Evolutionary conservation across 805 yeast genomes (phyloP).

Genomic region (Metschnikowia lunata): DNA sequence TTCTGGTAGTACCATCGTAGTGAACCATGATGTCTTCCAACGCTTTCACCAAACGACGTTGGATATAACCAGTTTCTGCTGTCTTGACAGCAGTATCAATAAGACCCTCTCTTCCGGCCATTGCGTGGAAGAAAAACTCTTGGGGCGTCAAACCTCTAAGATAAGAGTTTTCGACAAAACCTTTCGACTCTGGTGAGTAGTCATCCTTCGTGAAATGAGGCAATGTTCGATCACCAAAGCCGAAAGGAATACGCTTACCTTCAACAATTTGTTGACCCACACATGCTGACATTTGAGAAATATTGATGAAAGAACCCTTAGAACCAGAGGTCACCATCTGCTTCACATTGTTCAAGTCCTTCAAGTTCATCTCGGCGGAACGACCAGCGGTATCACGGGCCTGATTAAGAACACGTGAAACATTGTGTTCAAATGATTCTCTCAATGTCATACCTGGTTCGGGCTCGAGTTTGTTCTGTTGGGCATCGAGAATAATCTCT

Average conservation of each 20-base stretch:
- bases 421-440: constrained; percentile 97
- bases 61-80: constrained; percentile 98
- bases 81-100: constrained; percentile 99
- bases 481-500: constrained; percentile 89
- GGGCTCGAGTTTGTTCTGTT: constrained; percentile 79
- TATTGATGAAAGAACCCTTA: constrained; percentile 97
- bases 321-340: constrained; percentile 99
- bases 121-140: constrained; percentile 96
- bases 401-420: constrained; percentile 88
- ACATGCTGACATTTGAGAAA: constrained; percentile 99
- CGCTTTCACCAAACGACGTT: constrained; percentile 96
- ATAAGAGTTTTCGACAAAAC: constrained; percentile 95
- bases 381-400: constrained; percentile 99
- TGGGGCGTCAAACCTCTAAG: constrained; percentile 93
- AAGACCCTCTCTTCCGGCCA: constrained; percentile 98
- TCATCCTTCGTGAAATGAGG: constrained; percentile 99
- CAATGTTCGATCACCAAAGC: constrained; percentile 91
- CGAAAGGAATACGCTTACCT: constrained; percentile 98
- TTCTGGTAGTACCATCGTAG: constrained; percentile 97
- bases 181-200: constrained; percentile 97
- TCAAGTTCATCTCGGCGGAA: constrained; percentile 93
- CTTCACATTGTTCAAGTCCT: constrained; percentile 91
- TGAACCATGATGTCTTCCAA: constrained; percentile 96
- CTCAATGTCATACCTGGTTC: constrained; percentile 99
- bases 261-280: constrained; percentile 99